Evolutionary conservation across 2,329 filamentous ascomycete genomes (phyloP).

Genomic region (Fusarium cyanostomum): DNA sequence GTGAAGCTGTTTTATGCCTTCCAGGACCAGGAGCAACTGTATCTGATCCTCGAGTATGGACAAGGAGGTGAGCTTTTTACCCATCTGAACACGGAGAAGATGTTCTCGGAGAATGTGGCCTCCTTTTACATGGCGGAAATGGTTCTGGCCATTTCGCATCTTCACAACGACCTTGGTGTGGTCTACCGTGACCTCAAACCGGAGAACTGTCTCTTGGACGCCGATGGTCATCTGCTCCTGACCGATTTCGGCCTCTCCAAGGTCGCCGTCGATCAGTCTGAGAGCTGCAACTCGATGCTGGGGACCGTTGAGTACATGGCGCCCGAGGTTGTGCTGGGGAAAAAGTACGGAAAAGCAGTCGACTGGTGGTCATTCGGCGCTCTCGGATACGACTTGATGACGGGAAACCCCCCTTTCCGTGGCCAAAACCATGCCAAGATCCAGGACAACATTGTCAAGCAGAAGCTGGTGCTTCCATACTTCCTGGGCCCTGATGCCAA

Average conservation of each 20-base stretch:
- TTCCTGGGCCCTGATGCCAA: conserved; percentile 92
- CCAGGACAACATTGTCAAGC: conserved; percentile 93
- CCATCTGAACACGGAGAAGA: conserved; percentile 91
- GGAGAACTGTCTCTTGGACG: conserved; percentile 94
- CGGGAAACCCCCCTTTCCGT: conserved; percentile 88
- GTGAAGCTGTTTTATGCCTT: conserved; percentile 99
- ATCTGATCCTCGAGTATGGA: conserved; percentile 96
- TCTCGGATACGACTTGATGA: conserved; percentile 90
- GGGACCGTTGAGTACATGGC: conserved; percentile 99
- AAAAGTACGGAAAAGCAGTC: conserved; percentile 91
- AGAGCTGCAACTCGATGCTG: conserved; percentile 85
- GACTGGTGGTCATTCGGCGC: conserved; percentile 99
- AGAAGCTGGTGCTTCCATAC: conserved; percentile 89
- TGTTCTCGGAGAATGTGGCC: conserved; percentile 89
- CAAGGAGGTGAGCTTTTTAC: conserved; percentile 97
- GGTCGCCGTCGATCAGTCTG: conserved; percentile 75
- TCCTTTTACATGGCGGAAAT: conserved; percentile 99
- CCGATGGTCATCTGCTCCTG: conserved; percentile 89
- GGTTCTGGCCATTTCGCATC: conserved; percentile 90
- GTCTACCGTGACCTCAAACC: conserved; percentile 98
- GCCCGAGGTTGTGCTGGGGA: conserved; percentile 88
- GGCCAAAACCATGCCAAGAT: conserved; percentile 94
- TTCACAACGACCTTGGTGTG: conserved; percentile 91
- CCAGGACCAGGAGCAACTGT: conserved; percentile 97
- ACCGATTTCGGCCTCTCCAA: conserved; percentile 98